Conservation (phyloP, 2,329 filamentous ascomycete genomes). For the Pestalotiopsis sp. region DNA sequence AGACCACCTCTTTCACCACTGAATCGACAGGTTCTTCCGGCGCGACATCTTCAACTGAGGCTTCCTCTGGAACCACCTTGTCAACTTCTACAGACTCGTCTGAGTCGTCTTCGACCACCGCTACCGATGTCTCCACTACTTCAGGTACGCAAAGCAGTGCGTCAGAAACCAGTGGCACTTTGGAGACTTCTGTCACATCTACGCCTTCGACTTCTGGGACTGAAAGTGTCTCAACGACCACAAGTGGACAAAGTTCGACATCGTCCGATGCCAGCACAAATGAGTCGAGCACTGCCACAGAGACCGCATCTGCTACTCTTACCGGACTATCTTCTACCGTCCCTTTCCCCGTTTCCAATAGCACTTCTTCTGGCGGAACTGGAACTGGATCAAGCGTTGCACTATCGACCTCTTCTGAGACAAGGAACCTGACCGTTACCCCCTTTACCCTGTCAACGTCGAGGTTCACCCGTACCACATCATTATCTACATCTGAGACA, state of each 20-base stretch:
- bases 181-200: background rate
- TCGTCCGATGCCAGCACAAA: background rate
- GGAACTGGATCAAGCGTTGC: slow-evolving; percentile 5
- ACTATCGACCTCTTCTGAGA: slow-evolving; percentile 3
- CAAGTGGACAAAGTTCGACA: background rate
- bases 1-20: background rate
- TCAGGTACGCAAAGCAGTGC: background rate
- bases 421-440: slow-evolving; percentile 8
- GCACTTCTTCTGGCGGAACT: slow-evolving; percentile 7
- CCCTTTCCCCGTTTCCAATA: slow-evolving; percentile 12
- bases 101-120: background rate
- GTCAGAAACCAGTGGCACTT: background rate
- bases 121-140: background rate
- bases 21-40: background rate
- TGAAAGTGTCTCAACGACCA: background rate
- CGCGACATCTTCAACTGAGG: background rate
- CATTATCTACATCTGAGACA: background rate
- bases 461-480: background rate
- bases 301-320: background rate
- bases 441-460: slow-evolving; percentile 11
- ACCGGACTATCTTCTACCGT: background rate
- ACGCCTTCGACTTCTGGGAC: background rate
- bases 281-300: background rate
- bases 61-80: background rate
- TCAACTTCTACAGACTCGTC: background rate